Base-by-base conservation (phyloP, 495 filamentous ascomycete genomes). In the Peziza echinospora region DNA sequence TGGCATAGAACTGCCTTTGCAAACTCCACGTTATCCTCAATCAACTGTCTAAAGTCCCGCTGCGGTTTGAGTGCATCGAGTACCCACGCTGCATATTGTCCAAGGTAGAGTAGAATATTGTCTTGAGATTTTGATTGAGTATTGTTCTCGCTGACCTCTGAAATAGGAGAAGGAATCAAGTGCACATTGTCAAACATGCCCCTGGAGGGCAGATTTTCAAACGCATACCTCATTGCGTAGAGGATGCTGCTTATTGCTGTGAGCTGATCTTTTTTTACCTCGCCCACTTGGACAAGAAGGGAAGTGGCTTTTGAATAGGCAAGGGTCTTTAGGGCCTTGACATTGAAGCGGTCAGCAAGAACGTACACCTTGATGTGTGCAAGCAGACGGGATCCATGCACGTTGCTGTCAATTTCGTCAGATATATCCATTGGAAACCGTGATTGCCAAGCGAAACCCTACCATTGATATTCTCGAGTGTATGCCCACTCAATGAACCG, bases 401-500 rank as follows among this genome's bases (percentile, higher is more conserved):
- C n/a, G n/a, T n/a, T n/a, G n/a, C n/a, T n/a, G n/a, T n/a, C n/a
- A n/a, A n/a, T n/a, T n/a, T n/a, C n/a, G n/a, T n/a, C n/a, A n/a
- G n/a, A n/a, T n/a, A n/a, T n/a, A n/a, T n/a, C n/a, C n/a, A n/a
- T n/a, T n/a, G n/a, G n/a, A n/a, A n/a, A n/a, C n/a, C n/a, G n/a
- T n/a, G n/a, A n/a, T n/a, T n/a, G n/a, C n/a, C n/a, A n/a, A n/a
- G n/a, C n/a, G n/a, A n/a, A n/a, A n/a, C n/a, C n/a, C n/a, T n/a
- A n/a, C n/a, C n/a, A 1, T 13, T 34, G 8, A 23, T 53, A 55
- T 16, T 50, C 25, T 5, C 50, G 51, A 2, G 47, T 50, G 21
- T 53, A 53, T 13, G 46, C 48, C 43, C 45, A 53, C 13, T 53
- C 49, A 8, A 53, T 9, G 22, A 53, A 53, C 11, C 34, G 48